Evolutionary conservation across 164 flowering plant genomes (phyloP), one percentile per base, ranked within the genome.

Genomic region (Nymphaea thermarum): DNA sequence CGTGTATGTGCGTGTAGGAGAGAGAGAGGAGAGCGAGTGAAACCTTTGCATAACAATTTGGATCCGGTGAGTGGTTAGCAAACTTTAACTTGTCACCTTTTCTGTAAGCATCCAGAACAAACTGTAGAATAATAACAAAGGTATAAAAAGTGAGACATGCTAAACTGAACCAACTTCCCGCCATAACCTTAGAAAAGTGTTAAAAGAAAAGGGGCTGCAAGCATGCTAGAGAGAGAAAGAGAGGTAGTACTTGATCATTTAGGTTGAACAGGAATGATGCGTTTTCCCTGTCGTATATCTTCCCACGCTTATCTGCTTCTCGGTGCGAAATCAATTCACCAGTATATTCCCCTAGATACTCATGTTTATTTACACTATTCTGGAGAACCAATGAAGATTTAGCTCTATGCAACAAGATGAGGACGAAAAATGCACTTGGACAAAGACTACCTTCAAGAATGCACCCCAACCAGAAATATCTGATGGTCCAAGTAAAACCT

Each of bases 391-490:
- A 4, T 15, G 63, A 60, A 62, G 66, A 63, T 17, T 65, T 55
- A 69, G 62, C 62, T 25, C 66, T 44, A 55, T 57, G 12, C 41
- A 55, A 36, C 25, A 51, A 43, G 62, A 11, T 44, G 67, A 75
- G 63, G 63, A 43, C 70, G 12, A 44, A 59, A 45, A 15, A 65
- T 16, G 6, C 44, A 41, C 44, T 15, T 15, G 67, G 15, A 4
- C 7, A 41, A 71, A 43, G 6, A 36, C 60, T 82, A 95, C 99
- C 98, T 95, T 95, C 66, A 95, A 73, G 80, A 95, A 95, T 59
- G 99, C 99, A 72, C 99, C 99, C 99, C 99, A 95, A 55, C 99
- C 99, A 67, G 96, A 89, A 44, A 95, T 91, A 77, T 95, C 96
- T 66, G 99, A 95, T 74, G 90, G 82, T 70, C 99, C 99, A 68